Percentiles rank a stretch among this genome's conserved stretches.
phyloP scores from a whole-genome alignment of 371 early-diverging fungal genomes.

The Mortierella sp. region DNA sequence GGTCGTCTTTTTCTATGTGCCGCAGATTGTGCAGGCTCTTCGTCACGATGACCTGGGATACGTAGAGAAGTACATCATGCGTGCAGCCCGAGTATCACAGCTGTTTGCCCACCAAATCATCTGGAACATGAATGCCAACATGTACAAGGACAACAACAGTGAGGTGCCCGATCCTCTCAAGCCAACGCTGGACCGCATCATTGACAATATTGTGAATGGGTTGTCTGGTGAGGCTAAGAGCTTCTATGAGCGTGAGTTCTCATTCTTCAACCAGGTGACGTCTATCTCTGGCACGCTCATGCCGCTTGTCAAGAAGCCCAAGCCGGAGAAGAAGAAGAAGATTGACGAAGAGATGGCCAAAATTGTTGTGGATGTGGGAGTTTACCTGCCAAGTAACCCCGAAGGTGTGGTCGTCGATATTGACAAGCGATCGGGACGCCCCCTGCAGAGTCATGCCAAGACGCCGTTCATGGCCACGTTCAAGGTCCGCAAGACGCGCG shows the following conservation, averaged over 20 bases:
- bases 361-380: constrained; percentile 96
- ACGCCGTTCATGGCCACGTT: constrained; percentile 99
- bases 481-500: constrained; percentile 77
- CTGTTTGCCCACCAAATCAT: constrained; percentile 99
- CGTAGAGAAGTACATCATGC: constrained; percentile 92
- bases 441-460: constrained; percentile 99
- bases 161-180: constrained; percentile 82
- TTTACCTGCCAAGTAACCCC: constrained; percentile 98
- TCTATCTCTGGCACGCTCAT: constrained; percentile 97
- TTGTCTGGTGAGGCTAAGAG: constrained; percentile 87
- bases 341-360: constrained; percentile 98
- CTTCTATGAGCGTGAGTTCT: constrained; percentile 96
- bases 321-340: constrained; percentile 95
- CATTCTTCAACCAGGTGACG: constrained; percentile 95
- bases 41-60: constrained; percentile 91
- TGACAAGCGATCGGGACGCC: constrained; percentile 94
- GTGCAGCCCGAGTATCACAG: constrained; percentile 92
- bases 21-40: constrained; percentile 98
- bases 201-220: constrained; percentile 77
- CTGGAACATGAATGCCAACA: constrained; percentile 99
- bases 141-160: constrained; percentile 89
- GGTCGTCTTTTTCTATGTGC: constrained; percentile 97
- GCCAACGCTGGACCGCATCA: constrained; percentile 88
- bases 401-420: constrained; percentile 96
- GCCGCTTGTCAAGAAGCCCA: constrained; percentile 92